Conservation (phyloP, 2,329 filamentous ascomycete genomes). For the Davidsoniella virescens region DNA sequence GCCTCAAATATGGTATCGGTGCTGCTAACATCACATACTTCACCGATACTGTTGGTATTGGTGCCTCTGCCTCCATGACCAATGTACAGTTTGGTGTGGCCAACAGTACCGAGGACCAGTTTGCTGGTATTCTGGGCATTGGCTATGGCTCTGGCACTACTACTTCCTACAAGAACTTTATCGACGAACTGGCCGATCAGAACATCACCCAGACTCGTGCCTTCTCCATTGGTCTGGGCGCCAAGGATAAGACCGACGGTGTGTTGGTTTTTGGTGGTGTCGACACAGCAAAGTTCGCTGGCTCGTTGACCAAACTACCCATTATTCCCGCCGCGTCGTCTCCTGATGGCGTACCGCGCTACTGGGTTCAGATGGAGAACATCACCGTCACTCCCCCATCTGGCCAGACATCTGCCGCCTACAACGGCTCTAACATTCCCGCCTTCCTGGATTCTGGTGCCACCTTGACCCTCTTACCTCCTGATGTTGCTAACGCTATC, state of each 20-base stretch:
- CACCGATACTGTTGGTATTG: constrained; percentile 28
- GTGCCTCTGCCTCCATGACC: constrained; percentile 26
- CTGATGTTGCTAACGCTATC: constrained; percentile 33
- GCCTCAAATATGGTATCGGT: constrained; percentile 35
- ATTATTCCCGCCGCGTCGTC: constrained; percentile 40
- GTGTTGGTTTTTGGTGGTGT: constrained; percentile 52
- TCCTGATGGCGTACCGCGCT: constrained; percentile 36
- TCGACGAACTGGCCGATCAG: constrained; percentile 33
- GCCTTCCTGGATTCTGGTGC: constrained; percentile 58
- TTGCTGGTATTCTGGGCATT: constrained; percentile 53
- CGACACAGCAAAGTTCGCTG: constrained; percentile 47
- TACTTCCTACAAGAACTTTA: constrained; percentile 32
- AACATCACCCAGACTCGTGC: constrained; percentile 42
- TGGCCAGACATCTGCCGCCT: constrained; percentile 18
- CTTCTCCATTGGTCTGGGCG: constrained; percentile 50
- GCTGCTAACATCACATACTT: constrained; percentile 34
- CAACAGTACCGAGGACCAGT: constrained; percentile 30
- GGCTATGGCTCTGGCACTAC: constrained; percentile 42
- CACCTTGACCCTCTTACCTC: constrained; percentile 50
- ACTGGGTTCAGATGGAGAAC: constrained; percentile 34
- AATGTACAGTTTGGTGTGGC: constrained; percentile 51
- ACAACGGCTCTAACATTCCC: constrained; percentile 26
- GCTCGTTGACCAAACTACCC: constrained; percentile 41
- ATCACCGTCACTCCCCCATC: constrained; percentile 26
- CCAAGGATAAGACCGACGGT: constrained; percentile 42